Base-by-base conservation (phyloP, 805 yeast genomes). In the Komagataella phaffii region DNA sequence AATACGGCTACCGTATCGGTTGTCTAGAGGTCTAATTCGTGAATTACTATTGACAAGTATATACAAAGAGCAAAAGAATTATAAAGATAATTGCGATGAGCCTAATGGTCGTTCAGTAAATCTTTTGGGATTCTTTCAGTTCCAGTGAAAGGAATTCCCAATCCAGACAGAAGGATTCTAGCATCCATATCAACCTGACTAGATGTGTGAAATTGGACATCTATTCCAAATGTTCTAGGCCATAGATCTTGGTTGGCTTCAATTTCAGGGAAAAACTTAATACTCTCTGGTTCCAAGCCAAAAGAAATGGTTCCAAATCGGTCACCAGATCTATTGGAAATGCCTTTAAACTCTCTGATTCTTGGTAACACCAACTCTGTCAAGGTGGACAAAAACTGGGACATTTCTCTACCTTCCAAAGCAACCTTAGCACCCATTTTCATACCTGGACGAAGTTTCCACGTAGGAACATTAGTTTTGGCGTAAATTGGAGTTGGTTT, bases 331-430 rank as follows among this genome's bases (percentile, higher is more conserved):
- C 76, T 73, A 67, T 80, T 80, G 36, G 80, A 76, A 50, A 93
- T 73, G 49, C 97, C 97, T 57, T 73, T 71, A 67, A 86, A 93
- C 49, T 88, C 88, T 76, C 95, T 83, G 53, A 90, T 80, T 67
- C 96, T 80, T 48, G 99, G 99, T 59, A 93, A 75, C 17, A 93
- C 98, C 56, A 95, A 71, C 69, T 93, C 99, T 1, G 95, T 81
- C 59, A 93, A 70, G 1, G 98, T 91, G 6, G 85, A 67, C 53
- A 93, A 62, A 61, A 95, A 93, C 70, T 89, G 96, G 52, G 81
- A 70, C 81, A 90, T 86, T 51, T 86, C 85, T 57, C 82, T 76
- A 48, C 97, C 99, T 36, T 72, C 72, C 52, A 95, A 70, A 53
- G 76, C 79, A 12, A 83, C 83, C 62, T 86, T 85, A 51, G 95